Evolutionary conservation across 1,284 basidiomycete genomes (phyloP).

Genomic region (Thelephora terrestris): DNA sequence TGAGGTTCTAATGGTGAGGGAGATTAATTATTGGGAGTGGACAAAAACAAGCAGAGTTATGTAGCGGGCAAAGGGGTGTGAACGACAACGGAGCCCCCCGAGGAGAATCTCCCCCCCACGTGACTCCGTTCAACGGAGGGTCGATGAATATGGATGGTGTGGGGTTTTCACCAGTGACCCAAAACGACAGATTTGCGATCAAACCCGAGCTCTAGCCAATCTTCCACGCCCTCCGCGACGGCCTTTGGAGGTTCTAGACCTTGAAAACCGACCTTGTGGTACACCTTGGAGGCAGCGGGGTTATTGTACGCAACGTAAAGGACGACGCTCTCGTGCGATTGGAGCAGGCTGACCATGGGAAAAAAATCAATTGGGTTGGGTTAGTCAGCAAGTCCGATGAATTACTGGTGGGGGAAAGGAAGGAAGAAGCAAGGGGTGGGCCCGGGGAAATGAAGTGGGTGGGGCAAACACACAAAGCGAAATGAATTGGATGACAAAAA

Average conservation of each 20-base stretch:
- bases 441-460: too few species aligned
- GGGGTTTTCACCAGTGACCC: conserved; percentile 55
- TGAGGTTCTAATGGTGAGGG: too few species aligned
- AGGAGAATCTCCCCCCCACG: too few species aligned
- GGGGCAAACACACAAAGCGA: too few species aligned
- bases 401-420: conserved; percentile 1
- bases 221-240: conserved; percentile 33
- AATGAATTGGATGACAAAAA: background rate
- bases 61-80: too few species aligned
- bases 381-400: conserved; percentile 1
- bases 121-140: too few species aligned
- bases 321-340: conserved; percentile 32
- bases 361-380: conserved; percentile 6
- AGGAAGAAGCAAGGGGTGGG: too few species aligned
- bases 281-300: conserved; percentile 41
- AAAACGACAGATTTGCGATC: conserved; percentile 35
- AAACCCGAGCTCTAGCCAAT: conserved; percentile 55
- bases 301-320: conserved; percentile 50
- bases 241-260: conserved; percentile 29
- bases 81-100: too few species aligned
- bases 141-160: too few species aligned
- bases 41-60: too few species aligned
- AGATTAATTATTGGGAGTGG: too few species aligned
- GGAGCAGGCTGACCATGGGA: conserved; percentile 20
- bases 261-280: conserved; percentile 48